These are phyloP conservation scores for Rosa hybrid DNA, from an alignment of 331 rosid genomes.

Conservation along the genomic window DNA sequence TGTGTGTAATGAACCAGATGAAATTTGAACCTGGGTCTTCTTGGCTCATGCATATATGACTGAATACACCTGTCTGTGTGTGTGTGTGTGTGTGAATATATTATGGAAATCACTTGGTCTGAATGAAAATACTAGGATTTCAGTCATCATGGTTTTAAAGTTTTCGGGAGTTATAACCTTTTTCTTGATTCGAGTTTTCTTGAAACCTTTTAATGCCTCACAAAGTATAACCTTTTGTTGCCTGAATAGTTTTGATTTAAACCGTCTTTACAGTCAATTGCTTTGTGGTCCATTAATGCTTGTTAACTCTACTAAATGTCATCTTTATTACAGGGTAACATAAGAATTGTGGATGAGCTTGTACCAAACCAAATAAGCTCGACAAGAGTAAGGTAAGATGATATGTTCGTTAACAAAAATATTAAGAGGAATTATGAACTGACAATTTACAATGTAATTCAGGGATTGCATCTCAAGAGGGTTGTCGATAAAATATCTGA, in stretches of 20 bases:
- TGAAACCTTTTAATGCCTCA: background rate
- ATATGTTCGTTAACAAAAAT: background rate
- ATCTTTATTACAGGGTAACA: conserved; percentile 52
- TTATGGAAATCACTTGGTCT: too few relatives aligned
- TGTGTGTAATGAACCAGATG: background rate
- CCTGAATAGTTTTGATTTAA: conserved; percentile 1
- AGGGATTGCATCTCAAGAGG: conserved; percentile 92
- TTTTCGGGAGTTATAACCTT: background rate
- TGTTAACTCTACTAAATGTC: background rate
- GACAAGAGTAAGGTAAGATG: conserved; percentile 68
- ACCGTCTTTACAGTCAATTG: background rate
- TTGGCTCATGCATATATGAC: background rate
- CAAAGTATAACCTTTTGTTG: background rate
- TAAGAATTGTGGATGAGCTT: conserved; percentile 71
- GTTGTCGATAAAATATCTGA: conserved; percentile 75
- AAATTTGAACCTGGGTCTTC: background rate
- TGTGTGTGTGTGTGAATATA: too few relatives aligned
- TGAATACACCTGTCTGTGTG: too few relatives aligned
- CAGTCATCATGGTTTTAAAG: too few relatives aligned
- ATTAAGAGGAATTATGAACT: too few relatives aligned
- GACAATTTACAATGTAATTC: conserved; percentile 17
- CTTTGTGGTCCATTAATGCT: background rate
- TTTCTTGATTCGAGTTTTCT: background rate
- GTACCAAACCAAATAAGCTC: conserved; percentile 87
- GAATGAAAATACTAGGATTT: too few relatives aligned